Evolutionary conservation across 2,329 filamentous ascomycete genomes (phyloP), one percentile per base, ranked within the genome.

Genomic region (Cryphonectria japonica): DNA sequence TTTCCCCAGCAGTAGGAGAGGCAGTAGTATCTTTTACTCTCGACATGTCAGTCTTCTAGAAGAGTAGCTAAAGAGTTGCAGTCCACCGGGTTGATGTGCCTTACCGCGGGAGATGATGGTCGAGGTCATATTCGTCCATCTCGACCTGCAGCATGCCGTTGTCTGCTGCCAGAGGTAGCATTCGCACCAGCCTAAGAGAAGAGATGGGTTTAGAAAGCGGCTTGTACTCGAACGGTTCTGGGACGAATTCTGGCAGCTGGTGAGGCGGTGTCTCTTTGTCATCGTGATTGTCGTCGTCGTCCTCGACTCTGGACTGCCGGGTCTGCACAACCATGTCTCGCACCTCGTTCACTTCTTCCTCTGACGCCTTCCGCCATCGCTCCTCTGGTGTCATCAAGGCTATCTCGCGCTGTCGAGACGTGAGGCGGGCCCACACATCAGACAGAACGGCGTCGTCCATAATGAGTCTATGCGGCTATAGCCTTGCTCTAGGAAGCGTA

Each of bases 1-100:
- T 57, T 57, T 29, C 54, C 54, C 54, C 54, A 57, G 54, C 54
- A 57, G 54, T 57, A 57, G 26, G 54, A 57, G 54, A 57, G 54
- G 26, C 54, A 57, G 54, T 57, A 57, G 2, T 57, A 57, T 29
- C 54, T 57, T 16, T 57, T 14, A 26, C 54, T 57, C 26, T 32
- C 54, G 54, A 6, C n/a, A 32, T 16, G 54, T 57, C 54, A 57
- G 26, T 22, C 54, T 7, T 16, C 1, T 29, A 26, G 7, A 16
- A 26, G 13, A 2, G 2, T 32, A 2, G 5, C 11, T 13, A 4
- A 26, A 13, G 52, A n/a, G 7, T 4, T 26, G 52, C 46, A n/a
- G 6, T 4, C 13, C 50, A 0, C 8, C 50, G 11, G 19, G n/a
- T n/a, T 29, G 26, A 1, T 16, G 13, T 32, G 29, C 54, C 54